These are phyloP conservation scores for Mycena rosella DNA, from an alignment of 768 basidiomycete genomes.

Conservation along the genomic window DNA sequence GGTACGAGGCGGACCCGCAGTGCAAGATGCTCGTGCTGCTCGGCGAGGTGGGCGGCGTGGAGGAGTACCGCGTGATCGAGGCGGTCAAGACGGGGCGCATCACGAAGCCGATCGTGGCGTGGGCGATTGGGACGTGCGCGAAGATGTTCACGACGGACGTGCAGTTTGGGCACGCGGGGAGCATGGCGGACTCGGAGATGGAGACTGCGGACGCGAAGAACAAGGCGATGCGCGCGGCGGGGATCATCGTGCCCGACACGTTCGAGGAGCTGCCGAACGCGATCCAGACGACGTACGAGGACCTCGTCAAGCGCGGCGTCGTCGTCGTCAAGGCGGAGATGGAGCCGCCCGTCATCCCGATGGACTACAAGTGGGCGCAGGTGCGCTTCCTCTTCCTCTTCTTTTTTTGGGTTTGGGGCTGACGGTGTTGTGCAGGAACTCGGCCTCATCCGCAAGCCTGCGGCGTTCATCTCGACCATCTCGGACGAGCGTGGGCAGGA, in stretches of 20 bases:
- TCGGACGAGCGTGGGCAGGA: constrained; percentile 99
- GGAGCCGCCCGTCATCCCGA: constrained; percentile 96
- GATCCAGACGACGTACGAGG: constrained; percentile 87
- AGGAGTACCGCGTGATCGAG: constrained; percentile 99
- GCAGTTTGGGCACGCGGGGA: constrained; percentile 99
- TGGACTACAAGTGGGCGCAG: constrained; percentile 99
- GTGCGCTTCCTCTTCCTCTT: constrained; percentile 34
- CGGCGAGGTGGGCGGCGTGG: constrained; percentile 98
- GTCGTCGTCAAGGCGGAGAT: constrained; percentile 82
- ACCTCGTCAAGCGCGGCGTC: constrained; percentile 75
- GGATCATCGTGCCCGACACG: constrained; percentile 96
- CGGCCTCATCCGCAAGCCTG: constrained; percentile 97
- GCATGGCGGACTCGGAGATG: constrained; percentile 96
- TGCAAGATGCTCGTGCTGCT: constrained; percentile 99
- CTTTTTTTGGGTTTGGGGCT: background rate
- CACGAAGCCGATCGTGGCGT: constrained; percentile 99
- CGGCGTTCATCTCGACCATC: constrained; percentile 99
- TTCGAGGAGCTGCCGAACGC: constrained; percentile 95
- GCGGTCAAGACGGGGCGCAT: constrained; percentile 94
- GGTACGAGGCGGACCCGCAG: constrained; percentile 96
- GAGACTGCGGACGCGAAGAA: constrained; percentile 99
- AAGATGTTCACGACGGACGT: constrained; percentile 99
- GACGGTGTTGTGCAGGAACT: constrained; percentile 66
- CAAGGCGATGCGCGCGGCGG: constrained; percentile 91
- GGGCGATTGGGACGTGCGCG: constrained; percentile 99